These are phyloP conservation scores for Puccinia horiana DNA, from an alignment of 1,284 basidiomycete genomes.

Conservation along the genomic window DNA sequence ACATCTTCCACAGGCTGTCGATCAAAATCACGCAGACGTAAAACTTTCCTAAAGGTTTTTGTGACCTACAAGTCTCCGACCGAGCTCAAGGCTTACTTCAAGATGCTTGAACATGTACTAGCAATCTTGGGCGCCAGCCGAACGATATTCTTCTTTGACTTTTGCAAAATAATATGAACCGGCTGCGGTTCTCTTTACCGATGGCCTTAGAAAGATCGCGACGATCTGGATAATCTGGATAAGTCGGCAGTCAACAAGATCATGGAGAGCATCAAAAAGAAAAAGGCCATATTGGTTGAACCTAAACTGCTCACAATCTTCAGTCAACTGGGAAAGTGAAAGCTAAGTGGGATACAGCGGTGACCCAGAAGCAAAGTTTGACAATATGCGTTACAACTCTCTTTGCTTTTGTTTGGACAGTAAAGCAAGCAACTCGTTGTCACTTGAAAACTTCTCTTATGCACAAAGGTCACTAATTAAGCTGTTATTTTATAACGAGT, in stretches of 20 bases:
- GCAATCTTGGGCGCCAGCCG: conserved; percentile 83
- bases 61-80: conserved; percentile 72
- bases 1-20: conserved; percentile 78
- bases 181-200: conserved; percentile 79
- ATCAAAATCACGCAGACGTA: conserved; percentile 80
- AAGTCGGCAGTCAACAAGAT: conserved; percentile 80
- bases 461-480: too few species aligned
- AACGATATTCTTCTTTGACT: conserved; percentile 91
- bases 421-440: too few species aligned
- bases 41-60: conserved; percentile 79
- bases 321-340: conserved; percentile 51
- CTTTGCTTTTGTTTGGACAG: too few species aligned
- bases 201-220: conserved; percentile 80
- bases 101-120: conserved; percentile 81
- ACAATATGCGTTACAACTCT: too few species aligned
- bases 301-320: conserved; percentile 53
- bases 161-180: conserved; percentile 97
- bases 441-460: too few species aligned
- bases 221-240: conserved; percentile 91
- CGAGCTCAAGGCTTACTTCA: conserved; percentile 79
- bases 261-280: conserved; percentile 90
- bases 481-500: too few species aligned
- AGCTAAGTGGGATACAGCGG: not conserved
- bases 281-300: conserved; percentile 58
- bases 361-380: too few species aligned